Evolutionary conservation across 1,139 yeast species (phyloP).

Genomic region (Yamadazyma friedrichii): DNA sequence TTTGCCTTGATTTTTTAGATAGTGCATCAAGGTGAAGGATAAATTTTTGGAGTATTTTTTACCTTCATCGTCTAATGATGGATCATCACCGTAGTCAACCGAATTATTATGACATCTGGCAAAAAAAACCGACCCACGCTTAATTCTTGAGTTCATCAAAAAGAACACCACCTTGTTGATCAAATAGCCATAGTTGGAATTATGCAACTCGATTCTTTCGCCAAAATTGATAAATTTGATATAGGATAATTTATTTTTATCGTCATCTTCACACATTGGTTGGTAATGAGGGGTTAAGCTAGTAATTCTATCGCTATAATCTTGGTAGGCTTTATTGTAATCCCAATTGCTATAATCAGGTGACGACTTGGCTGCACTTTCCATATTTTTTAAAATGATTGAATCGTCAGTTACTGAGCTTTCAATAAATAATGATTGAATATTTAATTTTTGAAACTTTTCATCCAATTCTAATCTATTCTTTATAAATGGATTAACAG

Average conservation of each 20-base stretch:
- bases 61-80: conserved; percentile 64
- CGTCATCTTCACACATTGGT: conserved; percentile 47
- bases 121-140: conserved; percentile 82
- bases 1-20: conserved; percentile 33
- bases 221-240: conserved; percentile 89
- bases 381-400: conserved; percentile 71
- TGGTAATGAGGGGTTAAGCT: conserved; percentile 52
- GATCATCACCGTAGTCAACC: conserved; percentile 58
- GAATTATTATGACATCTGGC: conserved; percentile 75
- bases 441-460: conserved; percentile 53
- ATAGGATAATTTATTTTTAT: conserved; percentile 58
- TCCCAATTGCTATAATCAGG: conserved; percentile 86
- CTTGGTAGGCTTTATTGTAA: conserved; percentile 57
- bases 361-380: conserved; percentile 77
- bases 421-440: conserved; percentile 85
- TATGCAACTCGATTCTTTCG: conserved; percentile 76
- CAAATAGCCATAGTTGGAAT: conserved; percentile 82
- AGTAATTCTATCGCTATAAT: conserved; percentile 54
- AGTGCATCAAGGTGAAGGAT: conserved; percentile 35
- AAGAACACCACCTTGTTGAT: conserved; percentile 87
- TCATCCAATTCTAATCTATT: conserved; percentile 61
- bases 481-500: conserved; percentile 78
- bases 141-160: conserved; percentile 82
- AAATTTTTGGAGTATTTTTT: conserved; percentile 48
- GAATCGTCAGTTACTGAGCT: conserved; percentile 75